Evolutionary conservation across 495 filamentous ascomycete species (phyloP).

Genomic region (Platismatia glauca): DNA sequence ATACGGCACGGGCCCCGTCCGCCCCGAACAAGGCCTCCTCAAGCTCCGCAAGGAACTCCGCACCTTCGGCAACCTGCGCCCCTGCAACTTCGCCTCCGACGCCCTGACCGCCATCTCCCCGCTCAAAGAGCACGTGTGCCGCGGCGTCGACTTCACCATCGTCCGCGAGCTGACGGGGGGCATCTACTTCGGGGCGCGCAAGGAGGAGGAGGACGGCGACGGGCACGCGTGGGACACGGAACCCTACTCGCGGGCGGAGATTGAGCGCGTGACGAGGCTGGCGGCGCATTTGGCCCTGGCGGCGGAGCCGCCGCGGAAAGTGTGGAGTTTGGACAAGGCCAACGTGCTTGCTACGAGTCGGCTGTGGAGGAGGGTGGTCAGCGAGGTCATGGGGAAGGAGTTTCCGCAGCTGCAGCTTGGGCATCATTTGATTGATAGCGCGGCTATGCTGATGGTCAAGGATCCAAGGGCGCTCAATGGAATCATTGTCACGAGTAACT

Average conservation of each 20-base stretch:
- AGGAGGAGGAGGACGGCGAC: conserved; percentile 67
- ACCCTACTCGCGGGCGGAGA: conserved; percentile 77
- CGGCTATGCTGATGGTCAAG: conserved; percentile 97
- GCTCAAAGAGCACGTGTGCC: conserved; percentile 77
- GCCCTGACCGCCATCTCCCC: conserved; percentile 80
- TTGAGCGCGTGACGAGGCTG: conserved; percentile 80
- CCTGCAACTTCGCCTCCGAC: conserved; percentile 92
- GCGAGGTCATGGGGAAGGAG: conserved; percentile 69
- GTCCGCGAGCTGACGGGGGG: conserved; percentile 91
- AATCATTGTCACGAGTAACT: conserved; percentile 84
- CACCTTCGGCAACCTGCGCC: conserved; percentile 94
- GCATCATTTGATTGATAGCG: conserved; percentile 92
- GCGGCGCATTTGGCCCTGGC: conserved; percentile 75
- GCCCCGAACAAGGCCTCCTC: conserved; percentile 92
- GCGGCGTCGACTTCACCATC: conserved; percentile 87
- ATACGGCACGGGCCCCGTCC: conserved; percentile 87
- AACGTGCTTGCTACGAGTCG: conserved; percentile 89
- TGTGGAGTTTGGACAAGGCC: conserved; percentile 92
- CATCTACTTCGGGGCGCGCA: conserved; percentile 94
- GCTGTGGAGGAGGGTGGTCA: conserved; percentile 82
- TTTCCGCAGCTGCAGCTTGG: conserved; percentile 78
- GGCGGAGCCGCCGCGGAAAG: conserved; percentile 67
- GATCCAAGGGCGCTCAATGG: conserved; percentile 85
- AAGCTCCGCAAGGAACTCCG: conserved; percentile 86
- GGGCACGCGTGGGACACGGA: conserved; percentile 82